phyloP scores from a whole-genome alignment of 805 yeast species.

The Candida railenensis region DNA sequence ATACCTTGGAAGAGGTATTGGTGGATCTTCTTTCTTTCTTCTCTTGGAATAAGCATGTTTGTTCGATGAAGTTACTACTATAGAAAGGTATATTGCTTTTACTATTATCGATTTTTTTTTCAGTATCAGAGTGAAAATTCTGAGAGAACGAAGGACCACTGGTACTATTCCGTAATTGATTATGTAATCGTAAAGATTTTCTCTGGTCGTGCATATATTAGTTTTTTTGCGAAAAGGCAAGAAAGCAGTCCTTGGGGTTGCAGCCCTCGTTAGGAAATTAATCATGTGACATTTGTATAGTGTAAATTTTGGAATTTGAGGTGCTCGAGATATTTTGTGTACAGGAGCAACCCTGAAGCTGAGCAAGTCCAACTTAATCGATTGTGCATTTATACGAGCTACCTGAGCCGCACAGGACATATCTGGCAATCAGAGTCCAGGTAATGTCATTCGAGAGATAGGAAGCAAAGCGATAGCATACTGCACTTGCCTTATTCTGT shows the following conservation, averaged over 20 bases:
- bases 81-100: neutral
- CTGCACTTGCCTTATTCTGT: too few species aligned
- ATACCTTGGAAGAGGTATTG: constrained; percentile 97
- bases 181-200: constrained; percentile 1
- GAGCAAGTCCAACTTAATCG: neutral
- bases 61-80: constrained; percentile 10
- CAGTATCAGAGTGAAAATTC: constrained; percentile 4
- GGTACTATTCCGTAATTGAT: constrained; percentile 1
- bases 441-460: too few species aligned
- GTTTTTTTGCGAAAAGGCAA: neutral
- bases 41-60: constrained; percentile 97
- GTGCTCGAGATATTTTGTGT: too few species aligned
- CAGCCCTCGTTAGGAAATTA: neutral
- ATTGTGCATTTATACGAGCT: neutral
- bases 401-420: neutral
- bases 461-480: too few species aligned
- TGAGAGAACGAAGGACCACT: neutral
- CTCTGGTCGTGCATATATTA: neutral
- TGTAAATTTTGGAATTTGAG: neutral
- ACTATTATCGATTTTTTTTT: constrained; percentile 4
- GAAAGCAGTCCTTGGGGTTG: constrained; percentile 2
- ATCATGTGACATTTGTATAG: neutral
- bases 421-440: too few species aligned
- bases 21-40: constrained; percentile 99
- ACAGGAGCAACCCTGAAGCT: too few species aligned